Conservation (phyloP, 148 eudicot species). For the Vaccinium darrowii region DNA sequence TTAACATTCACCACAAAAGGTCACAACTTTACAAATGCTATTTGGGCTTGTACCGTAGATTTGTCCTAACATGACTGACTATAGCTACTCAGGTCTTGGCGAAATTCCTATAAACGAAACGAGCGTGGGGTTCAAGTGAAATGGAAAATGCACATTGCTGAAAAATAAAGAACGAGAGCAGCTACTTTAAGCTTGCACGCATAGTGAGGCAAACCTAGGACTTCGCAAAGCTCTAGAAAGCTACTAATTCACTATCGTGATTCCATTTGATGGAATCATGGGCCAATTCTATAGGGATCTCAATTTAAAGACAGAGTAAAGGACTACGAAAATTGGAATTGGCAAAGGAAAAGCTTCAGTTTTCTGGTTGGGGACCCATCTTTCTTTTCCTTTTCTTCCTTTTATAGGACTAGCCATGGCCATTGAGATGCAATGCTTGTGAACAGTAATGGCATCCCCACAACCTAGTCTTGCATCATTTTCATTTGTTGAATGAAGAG, state of each 20-base stretch:
- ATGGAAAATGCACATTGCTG: not conserved
- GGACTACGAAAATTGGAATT: not conserved
- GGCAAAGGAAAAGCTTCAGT: not conserved
- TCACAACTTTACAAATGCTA: too few relatives aligned
- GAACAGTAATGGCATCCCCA: not conserved
- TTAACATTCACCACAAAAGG: too few relatives aligned
- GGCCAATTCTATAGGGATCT: not conserved
- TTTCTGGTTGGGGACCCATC: not conserved
- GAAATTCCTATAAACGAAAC: too few relatives aligned
- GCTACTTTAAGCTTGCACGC: not conserved
- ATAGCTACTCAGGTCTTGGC: too few relatives aligned
- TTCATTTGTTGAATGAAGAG: not conserved
- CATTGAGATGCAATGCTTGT: not conserved
- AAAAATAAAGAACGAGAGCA: not conserved
- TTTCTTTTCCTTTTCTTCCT: not conserved
- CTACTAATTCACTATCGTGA: not conserved
- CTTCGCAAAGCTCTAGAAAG: not conserved
- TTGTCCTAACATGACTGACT: too few relatives aligned
- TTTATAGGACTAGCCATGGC: not conserved
- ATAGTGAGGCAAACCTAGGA: not conserved
- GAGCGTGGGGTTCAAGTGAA: not conserved
- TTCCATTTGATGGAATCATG: not conserved
- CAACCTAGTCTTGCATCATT: not conserved
- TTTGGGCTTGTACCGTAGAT: too few relatives aligned
- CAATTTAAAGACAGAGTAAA: not conserved